Base-by-base conservation (phyloP, 2,329 filamentous ascomycete genomes). In the Clonostachys solani region DNA sequence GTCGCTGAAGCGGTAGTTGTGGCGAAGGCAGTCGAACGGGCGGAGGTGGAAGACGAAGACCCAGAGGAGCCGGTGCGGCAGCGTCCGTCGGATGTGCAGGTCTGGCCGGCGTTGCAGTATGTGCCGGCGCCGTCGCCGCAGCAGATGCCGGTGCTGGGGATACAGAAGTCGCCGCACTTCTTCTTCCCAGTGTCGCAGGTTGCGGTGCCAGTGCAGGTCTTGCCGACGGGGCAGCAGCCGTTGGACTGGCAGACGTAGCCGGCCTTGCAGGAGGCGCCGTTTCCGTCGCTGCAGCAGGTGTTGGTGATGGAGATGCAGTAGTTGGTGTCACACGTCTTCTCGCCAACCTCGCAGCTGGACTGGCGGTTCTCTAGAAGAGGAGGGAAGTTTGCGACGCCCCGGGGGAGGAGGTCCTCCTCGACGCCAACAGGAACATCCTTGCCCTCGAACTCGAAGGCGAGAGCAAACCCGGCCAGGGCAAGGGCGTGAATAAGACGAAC, bases 151-250 rank as follows among this genome's bases (percentile, higher is more conserved):
- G 51, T 53, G 33, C 50, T 46, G 13, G 53, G 54, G 40, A 56
- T 55, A 44, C 51, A 56, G 49, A 47, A 48, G 15, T 49, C 46
- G 3, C 52, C 54, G 18, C 54, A 56, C 16, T 49, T 35, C 12
- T 56, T 51, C 5, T 50, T 41, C 10, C 45, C 45, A 13, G 17
- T 16, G 19, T n/a, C 17, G 36, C 40, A 47, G 5, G 55, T 58
- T 2, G 52, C 47, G 9, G 60, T 54, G 12, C 63, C 62, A 5
- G 54, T 49, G 53, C 65, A 68, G 17, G 56, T 47, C 44, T 60
- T 48, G 44, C 65, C 65, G n/a, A 52, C 45, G 12, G 52, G 49
- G 44, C 65, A 68, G 54, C 65, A 68, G n/a, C 63, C 63, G 6
- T 54, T 51, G 4, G 40, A 7, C 35, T 53, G 49, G 47, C 65